Evolutionary conservation across 495 filamentous ascomycete genomes (phyloP), one percentile per base, ranked within the genome.

Genomic region (Tuber calosporum): DNA sequence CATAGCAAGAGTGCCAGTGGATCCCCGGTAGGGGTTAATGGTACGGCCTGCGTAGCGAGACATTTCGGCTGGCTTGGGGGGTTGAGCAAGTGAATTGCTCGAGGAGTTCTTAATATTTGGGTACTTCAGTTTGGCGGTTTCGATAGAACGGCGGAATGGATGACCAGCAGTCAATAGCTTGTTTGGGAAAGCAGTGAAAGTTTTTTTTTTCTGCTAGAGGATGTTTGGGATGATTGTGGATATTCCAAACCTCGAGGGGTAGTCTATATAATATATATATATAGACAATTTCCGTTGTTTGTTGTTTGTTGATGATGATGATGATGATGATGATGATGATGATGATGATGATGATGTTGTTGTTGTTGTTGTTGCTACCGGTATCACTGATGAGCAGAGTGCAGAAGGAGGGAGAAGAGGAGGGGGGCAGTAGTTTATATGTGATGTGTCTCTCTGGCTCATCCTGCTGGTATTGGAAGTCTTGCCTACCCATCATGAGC

Each of bases 1-100:
- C 48, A 78, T 72, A 67, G 58, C 72, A 48, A 79, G 66, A 40
- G 79, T 76, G 22, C 79, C 75, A 22, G 79, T 81, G 40, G 79
- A 81, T 70, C 72, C 70, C 48, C 79, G 73, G 66, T 79, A 79
- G 34, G 77, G 77, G 62, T 76, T 79, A 22, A n/a, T 26, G 37
- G 34, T 39, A 19, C 53, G 77, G 38, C 67, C 43, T n/a, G 70
- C 3, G 68, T 79, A 75, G 70, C 72, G 73, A 43, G 67, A 42
- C 77, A 79, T 79, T 26, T 76, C 58, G 48, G 8, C 22, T 30
- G 30, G 30, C 41, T 69, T n/a, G 17, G 26, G 26, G 69, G 68
- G 72, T 72, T 72, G 72, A 43, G n/a, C 67, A 17, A 69, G 38
- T n/a, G 38, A 69, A 69, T 39, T 39, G 67, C 22, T 30, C 67